These are phyloP conservation scores for Colletotrichum sp. DNA, from an alignment of 2,329 filamentous ascomycete species.

Conservation along the genomic window DNA sequence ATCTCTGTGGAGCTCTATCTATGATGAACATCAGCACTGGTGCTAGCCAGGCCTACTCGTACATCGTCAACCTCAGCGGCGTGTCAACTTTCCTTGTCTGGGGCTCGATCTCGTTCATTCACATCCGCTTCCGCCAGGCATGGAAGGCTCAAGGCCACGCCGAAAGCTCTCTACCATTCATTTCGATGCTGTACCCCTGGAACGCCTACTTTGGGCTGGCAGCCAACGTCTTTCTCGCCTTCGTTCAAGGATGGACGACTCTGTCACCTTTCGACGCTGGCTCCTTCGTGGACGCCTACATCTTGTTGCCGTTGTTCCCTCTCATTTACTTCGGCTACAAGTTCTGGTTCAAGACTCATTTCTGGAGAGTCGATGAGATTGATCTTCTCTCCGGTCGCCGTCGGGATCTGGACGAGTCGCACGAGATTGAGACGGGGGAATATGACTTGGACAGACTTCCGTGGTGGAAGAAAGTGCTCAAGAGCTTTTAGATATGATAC, in stretches of 20 bases:
- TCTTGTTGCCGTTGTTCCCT: constrained; percentile 63
- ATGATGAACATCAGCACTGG: constrained; percentile 77
- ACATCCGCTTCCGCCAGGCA: constrained; percentile 73
- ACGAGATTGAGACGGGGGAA: constrained; percentile 33
- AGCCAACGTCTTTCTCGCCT: constrained; percentile 63
- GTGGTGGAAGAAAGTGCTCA: constrained; percentile 50
- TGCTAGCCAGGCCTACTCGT: constrained; percentile 67
- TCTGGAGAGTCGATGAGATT: constrained; percentile 56
- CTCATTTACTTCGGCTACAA: constrained; percentile 64
- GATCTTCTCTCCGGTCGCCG: constrained; percentile 62
- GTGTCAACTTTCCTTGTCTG: constrained; percentile 77
- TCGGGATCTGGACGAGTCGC: constrained; percentile 56
- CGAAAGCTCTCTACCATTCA: constrained; percentile 59
- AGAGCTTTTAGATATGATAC: constrained; percentile 38
- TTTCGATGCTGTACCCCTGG: constrained; percentile 59
- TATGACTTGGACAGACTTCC: constrained; percentile 27
- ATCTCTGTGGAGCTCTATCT: constrained; percentile 73
- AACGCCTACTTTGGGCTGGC: constrained; percentile 64
- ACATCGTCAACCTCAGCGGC: constrained; percentile 74
- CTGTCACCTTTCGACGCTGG: constrained; percentile 62
- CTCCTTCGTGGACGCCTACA: constrained; percentile 68
- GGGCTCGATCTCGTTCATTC: constrained; percentile 72
- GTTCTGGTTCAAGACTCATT: constrained; percentile 55
- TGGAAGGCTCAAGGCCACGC: constrained; percentile 64
- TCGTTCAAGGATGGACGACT: constrained; percentile 67